Percentiles rank a stretch among this genome's conserved stretches.
These are phyloP conservation scores for Fusarium irregulare DNA, from an alignment of 2,329 filamentous ascomycete genomes.

Conservation along the genomic window DNA sequence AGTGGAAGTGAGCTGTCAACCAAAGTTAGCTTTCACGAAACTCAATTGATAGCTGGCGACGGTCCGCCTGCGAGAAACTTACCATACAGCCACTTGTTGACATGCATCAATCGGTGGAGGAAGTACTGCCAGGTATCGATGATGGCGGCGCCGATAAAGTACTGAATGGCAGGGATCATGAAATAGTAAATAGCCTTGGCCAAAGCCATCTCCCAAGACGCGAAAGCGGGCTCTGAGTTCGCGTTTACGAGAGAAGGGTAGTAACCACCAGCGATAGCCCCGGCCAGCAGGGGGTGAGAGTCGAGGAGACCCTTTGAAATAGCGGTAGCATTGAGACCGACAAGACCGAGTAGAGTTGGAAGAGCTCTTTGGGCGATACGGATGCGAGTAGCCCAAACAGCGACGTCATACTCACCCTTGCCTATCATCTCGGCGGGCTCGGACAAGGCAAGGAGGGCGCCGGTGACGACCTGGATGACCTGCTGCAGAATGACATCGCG, in stretches of 20 bases:
- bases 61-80: constrained; percentile 54
- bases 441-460: constrained; percentile 73
- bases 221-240: constrained; percentile 77
- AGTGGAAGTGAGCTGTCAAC: constrained; percentile 82
- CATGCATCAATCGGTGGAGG: constrained; percentile 94
- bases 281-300: constrained; percentile 79
- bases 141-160: constrained; percentile 77
- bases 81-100: constrained; percentile 98
- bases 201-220: constrained; percentile 80
- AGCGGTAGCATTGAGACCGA: constrained; percentile 81
- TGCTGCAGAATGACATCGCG: constrained; percentile 94
- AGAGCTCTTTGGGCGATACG: constrained; percentile 82
- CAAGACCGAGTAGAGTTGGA: constrained; percentile 73
- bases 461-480: constrained; percentile 82
- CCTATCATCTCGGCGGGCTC: constrained; percentile 81
- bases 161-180: constrained; percentile 80
- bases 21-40: constrained; percentile 11
- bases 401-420: constrained; percentile 85
- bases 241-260: constrained; percentile 78
- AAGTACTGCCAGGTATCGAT: constrained; percentile 99
- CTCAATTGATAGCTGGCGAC: neutral
- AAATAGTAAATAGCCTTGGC: constrained; percentile 85
- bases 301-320: constrained; percentile 80
- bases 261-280: constrained; percentile 80
- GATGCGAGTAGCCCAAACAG: constrained; percentile 87